Percentiles rank a stretch among this genome's conserved stretches.
Conservation (phyloP, 1,139 yeast genomes). For the Scheffersomyces quercinus region DNA sequence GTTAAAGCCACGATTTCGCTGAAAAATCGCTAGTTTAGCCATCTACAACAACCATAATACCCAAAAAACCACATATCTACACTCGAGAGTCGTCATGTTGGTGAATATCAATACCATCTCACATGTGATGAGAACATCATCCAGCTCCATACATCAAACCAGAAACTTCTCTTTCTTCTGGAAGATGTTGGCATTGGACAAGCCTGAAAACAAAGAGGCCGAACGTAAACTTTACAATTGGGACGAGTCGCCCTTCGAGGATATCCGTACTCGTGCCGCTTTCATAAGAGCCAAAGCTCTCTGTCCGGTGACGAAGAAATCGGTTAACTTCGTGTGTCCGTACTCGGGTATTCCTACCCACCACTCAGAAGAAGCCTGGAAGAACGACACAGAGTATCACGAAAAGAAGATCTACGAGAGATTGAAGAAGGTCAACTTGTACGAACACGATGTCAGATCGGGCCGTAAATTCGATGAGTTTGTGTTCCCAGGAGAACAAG, state of each 20-base stretch:
- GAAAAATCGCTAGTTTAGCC: too few relatives aligned
- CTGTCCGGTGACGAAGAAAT: slow-evolving; percentile 86
- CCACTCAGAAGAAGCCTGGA: slow-evolving; percentile 89
- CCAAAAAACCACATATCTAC: too few relatives aligned
- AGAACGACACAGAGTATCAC: slow-evolving; percentile 73
- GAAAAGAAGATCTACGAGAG: slow-evolving; percentile 63
- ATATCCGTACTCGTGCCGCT: slow-evolving; percentile 88
- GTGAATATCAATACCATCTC: background rate
- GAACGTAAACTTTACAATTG: slow-evolving; percentile 41
- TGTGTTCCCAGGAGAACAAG: slow-evolving; percentile 84
- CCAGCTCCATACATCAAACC: background rate
- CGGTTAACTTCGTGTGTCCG: slow-evolving; percentile 87
- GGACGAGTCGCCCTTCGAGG: slow-evolving; percentile 92
- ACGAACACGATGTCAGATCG: slow-evolving; percentile 91
- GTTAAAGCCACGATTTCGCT: too few relatives aligned
- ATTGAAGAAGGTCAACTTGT: slow-evolving; percentile 83
- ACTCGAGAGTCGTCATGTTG: background rate
- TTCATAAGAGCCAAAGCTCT: slow-evolving; percentile 81
- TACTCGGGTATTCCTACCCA: slow-evolving; percentile 95
- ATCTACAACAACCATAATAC: too few relatives aligned
- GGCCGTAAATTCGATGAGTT: slow-evolving; percentile 95
- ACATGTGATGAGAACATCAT: background rate
- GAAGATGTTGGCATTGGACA: slow-evolving; percentile 39
- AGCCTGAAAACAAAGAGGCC: slow-evolving; percentile 23
- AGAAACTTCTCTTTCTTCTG: slow-evolving; percentile 39